These are phyloP conservation scores for Stipa capillata DNA, from an alignment of 176 grass and related monocot genomes.

Conservation along the genomic window DNA sequence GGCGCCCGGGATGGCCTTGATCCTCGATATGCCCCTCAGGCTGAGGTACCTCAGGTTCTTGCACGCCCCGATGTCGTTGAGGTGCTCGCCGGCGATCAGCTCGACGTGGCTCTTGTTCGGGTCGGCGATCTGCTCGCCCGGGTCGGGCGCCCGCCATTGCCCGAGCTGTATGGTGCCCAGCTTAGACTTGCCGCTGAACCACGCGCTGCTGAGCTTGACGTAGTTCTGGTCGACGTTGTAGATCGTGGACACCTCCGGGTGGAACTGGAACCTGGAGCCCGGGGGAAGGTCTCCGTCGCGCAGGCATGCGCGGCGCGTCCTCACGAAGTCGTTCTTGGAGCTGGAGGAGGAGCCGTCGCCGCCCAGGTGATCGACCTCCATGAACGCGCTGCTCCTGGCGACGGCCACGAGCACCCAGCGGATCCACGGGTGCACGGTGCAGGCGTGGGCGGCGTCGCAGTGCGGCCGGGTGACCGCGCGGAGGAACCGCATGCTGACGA, in stretches of 20 bases:
- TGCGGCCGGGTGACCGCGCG: background rate
- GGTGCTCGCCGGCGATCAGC: background rate
- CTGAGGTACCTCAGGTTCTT: constrained; percentile 27
- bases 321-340: background rate
- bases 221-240: constrained; percentile 26
- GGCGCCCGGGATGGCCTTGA: background rate
- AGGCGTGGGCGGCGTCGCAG: background rate
- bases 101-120: no score
- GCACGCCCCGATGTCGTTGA: constrained; percentile 14
- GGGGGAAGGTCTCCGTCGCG: no score
- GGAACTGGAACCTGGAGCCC: no score
- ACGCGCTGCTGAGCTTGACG: background rate
- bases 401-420: background rate
- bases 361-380: constrained; percentile 12
- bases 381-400: constrained; percentile 17
- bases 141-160: no score
- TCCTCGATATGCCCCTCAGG: constrained; percentile 9
- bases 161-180: no score
- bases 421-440: constrained; percentile 15
- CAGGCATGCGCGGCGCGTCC: background rate
- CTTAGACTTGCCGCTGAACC: no score
- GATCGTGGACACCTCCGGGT: background rate
- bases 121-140: no score
- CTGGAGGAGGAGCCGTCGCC: no score
- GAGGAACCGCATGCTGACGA: constrained; percentile 1